Conservation (phyloP, 1,139 yeast genomes). For the Protomyces lactucae-debilis region DNA sequence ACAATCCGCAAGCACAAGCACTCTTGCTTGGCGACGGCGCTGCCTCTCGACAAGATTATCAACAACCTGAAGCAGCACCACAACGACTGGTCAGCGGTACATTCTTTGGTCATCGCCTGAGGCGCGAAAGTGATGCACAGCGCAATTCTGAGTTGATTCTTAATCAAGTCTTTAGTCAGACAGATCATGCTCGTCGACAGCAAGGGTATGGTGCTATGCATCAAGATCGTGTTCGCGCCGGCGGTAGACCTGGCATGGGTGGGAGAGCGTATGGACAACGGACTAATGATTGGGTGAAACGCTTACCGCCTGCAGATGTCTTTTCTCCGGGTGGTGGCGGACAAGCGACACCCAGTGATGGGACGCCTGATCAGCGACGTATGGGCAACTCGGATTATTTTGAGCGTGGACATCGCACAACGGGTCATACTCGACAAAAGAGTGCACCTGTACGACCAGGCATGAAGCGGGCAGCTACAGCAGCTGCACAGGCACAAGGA, state of each 20-base stretch:
- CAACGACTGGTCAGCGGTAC: constrained; percentile 11
- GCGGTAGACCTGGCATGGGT: background rate
- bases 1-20: background rate
- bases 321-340: constrained; percentile 16
- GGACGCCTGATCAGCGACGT: constrained; percentile 16
- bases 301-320: constrained; percentile 9
- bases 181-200: constrained; percentile 1
- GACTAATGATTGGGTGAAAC: constrained; percentile 23
- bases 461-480: background rate
- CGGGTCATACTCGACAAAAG: background rate
- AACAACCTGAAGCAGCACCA: background rate
- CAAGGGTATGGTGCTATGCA: constrained; percentile 10
- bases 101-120: constrained; percentile 13
- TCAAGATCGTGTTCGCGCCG: background rate
- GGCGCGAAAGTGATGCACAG: constrained; percentile 20
- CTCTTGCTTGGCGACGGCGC: background rate
- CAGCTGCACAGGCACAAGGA: background rate
- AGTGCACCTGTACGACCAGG: background rate
- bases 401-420: background rate
- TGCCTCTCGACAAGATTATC: constrained; percentile 1
- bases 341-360: constrained; percentile 13
- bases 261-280: constrained; percentile 3
- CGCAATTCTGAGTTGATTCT: constrained; percentile 5
- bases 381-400: background rate
- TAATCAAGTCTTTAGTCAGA: constrained; percentile 15